Conservation (phyloP, 345 rosid genomes). For the Acer saccharum region DNA sequence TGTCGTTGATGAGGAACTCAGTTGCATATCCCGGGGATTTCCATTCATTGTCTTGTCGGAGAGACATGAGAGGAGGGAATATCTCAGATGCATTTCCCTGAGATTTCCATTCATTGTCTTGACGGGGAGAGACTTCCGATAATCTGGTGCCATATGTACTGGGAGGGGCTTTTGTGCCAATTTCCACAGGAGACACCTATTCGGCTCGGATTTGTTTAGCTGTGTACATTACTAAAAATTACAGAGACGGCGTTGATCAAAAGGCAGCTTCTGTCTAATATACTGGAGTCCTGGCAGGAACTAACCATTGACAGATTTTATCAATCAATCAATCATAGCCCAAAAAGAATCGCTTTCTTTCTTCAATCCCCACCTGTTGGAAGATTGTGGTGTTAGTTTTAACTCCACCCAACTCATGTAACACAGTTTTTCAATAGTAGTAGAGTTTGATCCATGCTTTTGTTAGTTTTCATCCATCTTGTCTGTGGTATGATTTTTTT, state of each 20-base stretch:
- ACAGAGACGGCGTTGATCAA: neutral
- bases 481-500: neutral
- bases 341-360: neutral
- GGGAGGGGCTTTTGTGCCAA: neutral
- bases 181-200: neutral
- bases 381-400: neutral
- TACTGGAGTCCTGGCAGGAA: neutral
- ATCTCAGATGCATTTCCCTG: too few relatives aligned
- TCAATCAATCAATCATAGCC: neutral
- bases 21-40: neutral
- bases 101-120: neutral
- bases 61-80: neutral
- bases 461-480: neutral
- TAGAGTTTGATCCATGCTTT: neutral
- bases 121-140: neutral
- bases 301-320: neutral
- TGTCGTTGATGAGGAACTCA: neutral
- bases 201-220: neutral
- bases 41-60: neutral
- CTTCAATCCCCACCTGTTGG: neutral
- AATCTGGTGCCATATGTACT: neutral
- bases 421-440: neutral
- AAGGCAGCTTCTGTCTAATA: slow-evolving; percentile 4
- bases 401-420: neutral
- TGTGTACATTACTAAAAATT: neutral